Evolutionary conservation across 768 basidiomycete genomes (phyloP).

Genomic region (Lactarius trivialis): DNA sequence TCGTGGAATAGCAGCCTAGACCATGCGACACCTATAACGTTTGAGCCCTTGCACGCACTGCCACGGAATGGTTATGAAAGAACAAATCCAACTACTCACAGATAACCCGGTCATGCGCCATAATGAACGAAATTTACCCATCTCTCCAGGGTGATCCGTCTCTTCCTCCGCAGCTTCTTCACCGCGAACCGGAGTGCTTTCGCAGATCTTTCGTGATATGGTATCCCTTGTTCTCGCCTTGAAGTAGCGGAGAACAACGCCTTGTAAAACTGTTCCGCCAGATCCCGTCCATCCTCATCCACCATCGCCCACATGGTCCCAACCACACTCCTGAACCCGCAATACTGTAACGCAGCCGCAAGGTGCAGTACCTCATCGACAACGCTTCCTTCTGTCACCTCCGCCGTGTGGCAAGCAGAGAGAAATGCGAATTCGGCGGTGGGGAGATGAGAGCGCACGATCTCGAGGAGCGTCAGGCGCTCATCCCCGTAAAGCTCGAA

Average conservation of each 20-base stretch:
- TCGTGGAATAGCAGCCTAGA: too few relatives aligned
- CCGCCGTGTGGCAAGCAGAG: not conserved
- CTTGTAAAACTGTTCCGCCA: not conserved
- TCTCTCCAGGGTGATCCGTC: not conserved
- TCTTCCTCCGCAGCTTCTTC: not conserved
- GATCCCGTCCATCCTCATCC: not conserved
- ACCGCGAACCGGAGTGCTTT: not conserved
- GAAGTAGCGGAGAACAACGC: not conserved
- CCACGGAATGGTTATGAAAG: not conserved
- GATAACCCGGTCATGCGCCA: not conserved
- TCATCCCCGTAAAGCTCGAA: not conserved
- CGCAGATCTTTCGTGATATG: not conserved
- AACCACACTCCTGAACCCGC: not conserved
- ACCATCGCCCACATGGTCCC: constrained; percentile 4
- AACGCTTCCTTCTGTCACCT: not conserved
- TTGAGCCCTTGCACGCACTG: not conserved
- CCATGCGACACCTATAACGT: not conserved
- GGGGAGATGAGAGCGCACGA: not conserved
- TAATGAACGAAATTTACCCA: not conserved
- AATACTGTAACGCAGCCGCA: not conserved
- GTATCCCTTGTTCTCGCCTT: not conserved
- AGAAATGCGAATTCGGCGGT: not conserved
- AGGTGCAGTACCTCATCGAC: not conserved
- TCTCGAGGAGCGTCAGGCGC: not conserved
- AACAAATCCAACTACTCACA: not conserved